These are phyloP conservation scores for Lactarius tabidus DNA, from an alignment of 768 basidiomycete genomes.

Conservation along the genomic window DNA sequence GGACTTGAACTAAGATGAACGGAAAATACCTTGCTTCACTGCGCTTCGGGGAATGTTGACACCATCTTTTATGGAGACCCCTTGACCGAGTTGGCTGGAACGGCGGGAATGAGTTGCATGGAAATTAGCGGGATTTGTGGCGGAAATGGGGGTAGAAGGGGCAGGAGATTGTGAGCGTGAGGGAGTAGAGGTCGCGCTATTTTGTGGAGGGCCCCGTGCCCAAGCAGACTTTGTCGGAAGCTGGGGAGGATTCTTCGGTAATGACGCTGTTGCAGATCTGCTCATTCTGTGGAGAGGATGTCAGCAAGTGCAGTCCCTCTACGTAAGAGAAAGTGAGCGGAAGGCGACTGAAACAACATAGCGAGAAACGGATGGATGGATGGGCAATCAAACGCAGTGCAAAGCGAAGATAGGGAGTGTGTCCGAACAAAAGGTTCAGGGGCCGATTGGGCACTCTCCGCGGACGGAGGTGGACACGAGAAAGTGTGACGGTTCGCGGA, in stretches of 20 bases:
- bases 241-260: constrained; percentile 67
- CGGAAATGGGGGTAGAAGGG: constrained; percentile 33
- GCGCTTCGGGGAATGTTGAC: constrained; percentile 67
- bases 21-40: constrained; percentile 59
- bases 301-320: too few species aligned
- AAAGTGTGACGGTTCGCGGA: not conserved
- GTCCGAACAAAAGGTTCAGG: not conserved
- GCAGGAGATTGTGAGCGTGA: constrained; percentile 79
- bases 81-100: constrained; percentile 68
- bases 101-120: constrained; percentile 63
- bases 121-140: constrained; percentile 42
- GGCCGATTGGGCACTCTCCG: not conserved
- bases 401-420: not conserved
- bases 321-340: not conserved
- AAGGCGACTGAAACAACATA: not conserved
- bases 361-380: not conserved
- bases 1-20: not conserved
- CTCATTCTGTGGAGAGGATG: constrained; percentile 65
- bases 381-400: not conserved
- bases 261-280: constrained; percentile 77
- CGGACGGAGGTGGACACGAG: not conserved
- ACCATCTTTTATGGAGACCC: constrained; percentile 73
- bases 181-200: constrained; percentile 49
- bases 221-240: constrained; percentile 84
- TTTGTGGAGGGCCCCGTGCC: constrained; percentile 82